These are phyloP conservation scores for Yarrowia divulgata DNA, from an alignment of 805 yeast genomes.

Conservation along the genomic window DNA sequence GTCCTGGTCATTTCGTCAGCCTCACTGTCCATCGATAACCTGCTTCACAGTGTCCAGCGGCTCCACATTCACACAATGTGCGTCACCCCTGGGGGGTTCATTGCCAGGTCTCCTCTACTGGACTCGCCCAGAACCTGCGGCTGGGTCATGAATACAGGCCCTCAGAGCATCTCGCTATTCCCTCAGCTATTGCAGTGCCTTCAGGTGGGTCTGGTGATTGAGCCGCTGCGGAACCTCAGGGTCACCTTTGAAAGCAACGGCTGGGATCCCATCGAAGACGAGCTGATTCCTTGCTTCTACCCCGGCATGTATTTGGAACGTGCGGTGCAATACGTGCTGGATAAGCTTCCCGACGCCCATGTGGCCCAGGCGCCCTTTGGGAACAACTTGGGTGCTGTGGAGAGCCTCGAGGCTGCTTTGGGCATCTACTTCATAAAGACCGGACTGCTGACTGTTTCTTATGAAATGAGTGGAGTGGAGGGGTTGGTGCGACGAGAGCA, in stretches of 20 bases:
- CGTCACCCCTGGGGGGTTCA: constrained; percentile 12
- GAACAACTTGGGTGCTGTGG: constrained; percentile 10
- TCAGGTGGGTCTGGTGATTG: constrained; percentile 21
- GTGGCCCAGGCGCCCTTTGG: constrained; percentile 11
- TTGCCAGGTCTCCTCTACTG: constrained; percentile 7
- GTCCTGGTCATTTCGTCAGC: constrained; percentile 24
- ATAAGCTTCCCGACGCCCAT: constrained; percentile 10
- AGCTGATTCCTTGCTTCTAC: constrained; percentile 23
- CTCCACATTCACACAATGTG: constrained; percentile 33
- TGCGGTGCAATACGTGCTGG: constrained; percentile 3
- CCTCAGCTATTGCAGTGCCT: constrained; percentile 8
- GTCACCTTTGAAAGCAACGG: constrained; percentile 26
- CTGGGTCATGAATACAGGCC: constrained; percentile 24
- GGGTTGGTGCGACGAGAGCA: constrained; percentile 24
- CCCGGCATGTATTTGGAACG: constrained; percentile 37
- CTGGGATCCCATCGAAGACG: constrained; percentile 25
- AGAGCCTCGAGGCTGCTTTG: constrained; percentile 24
- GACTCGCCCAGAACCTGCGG: constrained; percentile 22
- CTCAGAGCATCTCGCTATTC: constrained; percentile 3
- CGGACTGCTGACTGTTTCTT: constrained; percentile 16
- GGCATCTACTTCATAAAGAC: constrained; percentile 18
- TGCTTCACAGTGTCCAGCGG: constrained; percentile 3
- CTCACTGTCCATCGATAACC: constrained; percentile 7
- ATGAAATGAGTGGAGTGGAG: constrained; percentile 34
- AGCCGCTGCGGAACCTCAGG: constrained; percentile 19